A percentile compares a stretch with the other conserved stretches of the same genome.
phyloP scores from a whole-genome alignment of 2,329 filamentous ascomycete genomes.

The Knoxdaviesia proteae region DNA sequence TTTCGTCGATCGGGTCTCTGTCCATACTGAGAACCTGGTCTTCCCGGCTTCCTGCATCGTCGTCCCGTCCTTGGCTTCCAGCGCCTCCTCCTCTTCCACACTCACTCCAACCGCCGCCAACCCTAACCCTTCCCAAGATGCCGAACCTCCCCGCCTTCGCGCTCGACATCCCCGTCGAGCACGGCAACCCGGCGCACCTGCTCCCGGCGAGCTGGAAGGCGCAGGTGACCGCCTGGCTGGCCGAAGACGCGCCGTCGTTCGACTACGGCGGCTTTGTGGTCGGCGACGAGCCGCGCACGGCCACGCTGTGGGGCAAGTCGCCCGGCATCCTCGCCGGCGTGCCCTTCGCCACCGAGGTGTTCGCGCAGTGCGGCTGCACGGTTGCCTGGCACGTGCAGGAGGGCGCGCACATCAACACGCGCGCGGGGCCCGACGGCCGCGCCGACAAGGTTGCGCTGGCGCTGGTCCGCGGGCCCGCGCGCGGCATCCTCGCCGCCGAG shows the following conservation, averaged over 20 bases:
- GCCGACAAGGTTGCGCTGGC: slow-evolving; percentile 40
- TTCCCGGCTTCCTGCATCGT: no score
- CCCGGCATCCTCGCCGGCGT: slow-evolving; percentile 70
- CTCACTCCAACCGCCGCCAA: no score
- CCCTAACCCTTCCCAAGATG: neutral
- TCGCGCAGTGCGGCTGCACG: slow-evolving; percentile 72
- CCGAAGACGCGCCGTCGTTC: slow-evolving; percentile 89
- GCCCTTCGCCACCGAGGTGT: slow-evolving; percentile 91
- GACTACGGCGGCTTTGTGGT: slow-evolving; percentile 97
- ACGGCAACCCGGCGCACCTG: slow-evolving; percentile 39
- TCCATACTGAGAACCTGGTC: no score
- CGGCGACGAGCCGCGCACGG: slow-evolving; percentile 42
- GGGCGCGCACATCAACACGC: slow-evolving; percentile 45
- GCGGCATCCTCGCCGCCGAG: slow-evolving; percentile 71
- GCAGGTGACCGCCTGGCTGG: slow-evolving; percentile 65
- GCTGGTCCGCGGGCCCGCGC: slow-evolving; percentile 66
- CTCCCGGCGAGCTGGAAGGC: slow-evolving; percentile 73
- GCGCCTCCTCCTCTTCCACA: no score
- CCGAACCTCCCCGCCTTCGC: slow-evolving; percentile 3
- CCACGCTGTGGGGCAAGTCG: slow-evolving; percentile 50
- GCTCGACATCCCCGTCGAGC: slow-evolving; percentile 7
- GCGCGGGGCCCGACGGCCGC: slow-evolving; percentile 12
- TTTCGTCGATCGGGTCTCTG: no score
- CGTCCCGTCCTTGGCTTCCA: no score
- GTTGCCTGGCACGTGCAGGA: slow-evolving; percentile 75